Conservation (phyloP, 164 flowering plant genomes). For the Chloranthus sessilifolius region DNA sequence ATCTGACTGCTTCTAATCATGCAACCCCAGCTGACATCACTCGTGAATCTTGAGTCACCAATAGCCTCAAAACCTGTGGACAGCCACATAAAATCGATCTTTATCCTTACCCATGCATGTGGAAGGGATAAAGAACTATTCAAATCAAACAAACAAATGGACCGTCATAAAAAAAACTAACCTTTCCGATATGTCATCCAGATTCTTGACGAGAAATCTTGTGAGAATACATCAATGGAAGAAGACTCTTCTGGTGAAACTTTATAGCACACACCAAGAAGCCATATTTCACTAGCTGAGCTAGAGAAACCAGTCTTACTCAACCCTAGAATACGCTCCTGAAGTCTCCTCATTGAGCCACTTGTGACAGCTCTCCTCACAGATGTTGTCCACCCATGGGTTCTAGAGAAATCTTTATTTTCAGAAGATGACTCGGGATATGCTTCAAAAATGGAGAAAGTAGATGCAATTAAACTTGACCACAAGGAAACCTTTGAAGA, state of each 20-base stretch:
- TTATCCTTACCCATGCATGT: not conserved
- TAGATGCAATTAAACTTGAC: constrained; percentile 50
- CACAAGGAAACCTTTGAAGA: constrained; percentile 32
- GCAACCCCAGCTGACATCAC: constrained; percentile 93
- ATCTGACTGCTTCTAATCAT: constrained; percentile 98
- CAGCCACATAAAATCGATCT: constrained; percentile 1
- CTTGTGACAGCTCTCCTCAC: constrained; percentile 48
- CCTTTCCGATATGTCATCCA: constrained; percentile 91
- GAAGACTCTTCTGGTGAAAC: constrained; percentile 41
- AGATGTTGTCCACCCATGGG: constrained; percentile 58
- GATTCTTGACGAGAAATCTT: constrained; percentile 79
- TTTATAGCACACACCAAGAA: constrained; percentile 72
- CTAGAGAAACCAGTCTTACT: constrained; percentile 40
- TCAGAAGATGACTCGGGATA: constrained; percentile 26
- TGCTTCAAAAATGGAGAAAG: constrained; percentile 49
- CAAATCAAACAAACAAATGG: not conserved
- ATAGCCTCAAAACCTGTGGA: constrained; percentile 66
- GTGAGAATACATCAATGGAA: constrained; percentile 45
- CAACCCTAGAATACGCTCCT: constrained; percentile 61
- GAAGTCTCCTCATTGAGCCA: constrained; percentile 81
- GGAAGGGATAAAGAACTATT: not conserved
- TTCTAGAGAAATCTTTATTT: constrained; percentile 26
- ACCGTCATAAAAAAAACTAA: constrained; percentile 21
- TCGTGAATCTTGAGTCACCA: constrained; percentile 69
- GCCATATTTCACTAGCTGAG: constrained; percentile 83